Conservation (phyloP, 2,329 filamentous ascomycete species). For the Fonsecaea pedrosoi region DNA sequence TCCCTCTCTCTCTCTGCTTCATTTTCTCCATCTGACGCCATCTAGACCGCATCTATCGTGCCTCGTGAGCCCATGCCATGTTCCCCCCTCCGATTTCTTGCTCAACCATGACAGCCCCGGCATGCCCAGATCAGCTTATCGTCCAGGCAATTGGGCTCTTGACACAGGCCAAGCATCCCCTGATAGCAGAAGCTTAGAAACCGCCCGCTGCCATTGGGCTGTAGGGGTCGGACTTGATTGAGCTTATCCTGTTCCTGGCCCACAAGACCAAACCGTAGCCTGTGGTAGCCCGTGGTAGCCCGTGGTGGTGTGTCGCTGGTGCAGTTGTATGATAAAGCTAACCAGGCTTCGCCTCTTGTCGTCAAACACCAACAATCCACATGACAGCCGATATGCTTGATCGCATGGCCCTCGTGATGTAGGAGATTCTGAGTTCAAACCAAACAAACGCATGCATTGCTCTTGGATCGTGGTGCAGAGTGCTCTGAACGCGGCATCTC, state of each 20-base stretch:
- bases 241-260: slow-evolving; percentile 29
- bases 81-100: not conserved
- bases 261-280: slow-evolving; percentile 12
- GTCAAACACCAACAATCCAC: slow-evolving; percentile 13
- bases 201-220: slow-evolving; percentile 7
- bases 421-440: not conserved
- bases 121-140: slow-evolving; percentile 11
- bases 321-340: slow-evolving; percentile 25
- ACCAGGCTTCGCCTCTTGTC: slow-evolving; percentile 22
- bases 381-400: slow-evolving; percentile 3
- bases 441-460: slow-evolving; percentile 1
- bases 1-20: not conserved
- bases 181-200: slow-evolving; percentile 20
- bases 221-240: slow-evolving; percentile 7
- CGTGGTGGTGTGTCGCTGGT: slow-evolving; percentile 10
- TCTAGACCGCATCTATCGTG: slow-evolving; percentile 5
- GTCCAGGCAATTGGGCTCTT: slow-evolving; percentile 9
- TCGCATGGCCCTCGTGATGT: slow-evolving; percentile 1
- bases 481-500: not conserved
- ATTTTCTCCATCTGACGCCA: slow-evolving; percentile 17
- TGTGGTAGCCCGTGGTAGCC: not conserved
- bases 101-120: not conserved
- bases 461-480: not conserved
- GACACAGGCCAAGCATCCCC: slow-evolving; percentile 29
- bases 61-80: not conserved